Evolutionary conservation across 805 yeast species (phyloP).

Genomic region (Candida pini): DNA sequence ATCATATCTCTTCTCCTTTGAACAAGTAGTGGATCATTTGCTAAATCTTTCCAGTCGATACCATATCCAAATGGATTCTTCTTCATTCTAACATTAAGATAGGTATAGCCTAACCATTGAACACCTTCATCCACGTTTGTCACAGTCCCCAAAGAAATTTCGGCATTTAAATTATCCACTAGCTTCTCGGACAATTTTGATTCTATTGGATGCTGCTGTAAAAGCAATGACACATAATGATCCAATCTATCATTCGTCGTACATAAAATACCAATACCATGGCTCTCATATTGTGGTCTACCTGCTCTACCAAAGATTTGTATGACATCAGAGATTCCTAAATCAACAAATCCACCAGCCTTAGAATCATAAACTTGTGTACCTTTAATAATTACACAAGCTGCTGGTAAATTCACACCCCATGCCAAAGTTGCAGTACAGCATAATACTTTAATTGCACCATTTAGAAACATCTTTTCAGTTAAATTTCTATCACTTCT

Average conservation of each 20-base stretch:
- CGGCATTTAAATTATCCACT: conserved; percentile 93
- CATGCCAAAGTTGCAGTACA: conserved; percentile 98
- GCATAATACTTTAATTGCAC: conserved; percentile 83
- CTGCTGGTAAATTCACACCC: conserved; percentile 99
- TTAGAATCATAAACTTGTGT: conserved; percentile 94
- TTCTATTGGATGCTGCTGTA: conserved; percentile 96
- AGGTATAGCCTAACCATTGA: conserved; percentile 97
- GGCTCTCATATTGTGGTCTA: conserved; percentile 90
- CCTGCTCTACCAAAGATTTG: conserved; percentile 99
- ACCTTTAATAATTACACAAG: conserved; percentile 93
- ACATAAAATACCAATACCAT: conserved; percentile 88
- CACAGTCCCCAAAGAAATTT: conserved; percentile 90
- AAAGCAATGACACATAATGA: conserved; percentile 80
- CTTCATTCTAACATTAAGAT: conserved; percentile 88
- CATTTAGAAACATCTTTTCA: conserved; percentile 79
- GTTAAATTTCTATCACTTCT: conserved; percentile 85
- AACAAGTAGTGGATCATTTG: conserved; percentile 75
- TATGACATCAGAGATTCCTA: conserved; percentile 94
- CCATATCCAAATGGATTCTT: conserved; percentile 93
- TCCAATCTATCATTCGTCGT: conserved; percentile 78
- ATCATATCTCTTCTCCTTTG: conserved; percentile 73
- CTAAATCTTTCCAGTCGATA: conserved; percentile 78
- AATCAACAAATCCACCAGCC: conserved; percentile 88
- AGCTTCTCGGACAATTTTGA: conserved; percentile 71
- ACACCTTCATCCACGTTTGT: conserved; percentile 93